Evolutionary conservation across 140 eudicot species (phyloP).

Genomic region (Oenanthe javanica): DNA sequence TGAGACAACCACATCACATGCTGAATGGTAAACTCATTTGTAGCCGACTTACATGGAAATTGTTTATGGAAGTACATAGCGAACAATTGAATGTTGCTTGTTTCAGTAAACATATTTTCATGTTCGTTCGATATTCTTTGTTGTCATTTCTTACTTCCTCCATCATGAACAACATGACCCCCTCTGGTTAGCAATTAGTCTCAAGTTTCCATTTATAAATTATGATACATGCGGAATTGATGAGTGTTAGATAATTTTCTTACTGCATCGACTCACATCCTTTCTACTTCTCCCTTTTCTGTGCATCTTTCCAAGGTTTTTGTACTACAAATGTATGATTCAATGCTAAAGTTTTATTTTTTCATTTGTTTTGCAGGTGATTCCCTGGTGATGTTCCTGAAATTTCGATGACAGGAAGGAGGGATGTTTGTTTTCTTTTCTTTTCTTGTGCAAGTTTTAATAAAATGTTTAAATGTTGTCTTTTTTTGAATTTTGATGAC

Average conservation of each 20-base stretch:
- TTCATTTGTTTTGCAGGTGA: neutral
- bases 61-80: neutral
- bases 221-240: neutral
- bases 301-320: neutral
- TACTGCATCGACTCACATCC: neutral
- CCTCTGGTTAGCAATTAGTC: neutral
- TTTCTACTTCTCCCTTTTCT: neutral
- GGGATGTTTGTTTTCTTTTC: neutral
- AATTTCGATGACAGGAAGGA: neutral
- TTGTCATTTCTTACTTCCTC: neutral
- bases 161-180: neutral
- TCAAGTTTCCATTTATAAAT: neutral
- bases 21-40: neutral
- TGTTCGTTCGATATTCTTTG: neutral
- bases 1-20: neutral
- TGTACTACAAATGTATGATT: neutral
- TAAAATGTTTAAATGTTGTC: neutral
- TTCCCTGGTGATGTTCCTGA: neutral
- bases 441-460: neutral
- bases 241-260: neutral
- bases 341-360: neutral
- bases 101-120: neutral
- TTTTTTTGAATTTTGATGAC: neutral
- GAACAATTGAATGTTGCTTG: neutral
- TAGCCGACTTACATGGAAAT: neutral